These are phyloP conservation scores for Porcisia deanei DNA, from an alignment of 208 protist species.

Conservation along the genomic window DNA sequence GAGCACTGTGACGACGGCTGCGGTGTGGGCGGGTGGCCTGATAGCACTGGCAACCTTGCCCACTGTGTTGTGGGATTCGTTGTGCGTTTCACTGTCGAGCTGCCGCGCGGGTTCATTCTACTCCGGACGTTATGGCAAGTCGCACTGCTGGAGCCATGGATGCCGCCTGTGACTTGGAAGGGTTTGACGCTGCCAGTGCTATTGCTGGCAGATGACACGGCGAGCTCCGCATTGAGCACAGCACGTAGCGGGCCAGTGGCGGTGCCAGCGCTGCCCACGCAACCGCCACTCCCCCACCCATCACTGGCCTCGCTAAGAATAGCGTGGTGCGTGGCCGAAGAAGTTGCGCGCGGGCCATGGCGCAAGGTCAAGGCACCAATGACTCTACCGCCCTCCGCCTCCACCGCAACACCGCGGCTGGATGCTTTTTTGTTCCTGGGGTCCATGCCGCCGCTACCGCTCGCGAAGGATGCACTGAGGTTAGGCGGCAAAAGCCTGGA, in stretches of 20 bases:
- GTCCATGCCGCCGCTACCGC: not conserved
- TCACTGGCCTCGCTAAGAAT: not conserved
- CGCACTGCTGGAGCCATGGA: not conserved
- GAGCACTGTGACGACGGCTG: not conserved
- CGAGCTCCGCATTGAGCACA: not conserved
- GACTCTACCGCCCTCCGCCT: not conserved
- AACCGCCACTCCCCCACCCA: not conserved
- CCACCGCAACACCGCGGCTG: not conserved
- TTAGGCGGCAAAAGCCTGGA: not conserved
- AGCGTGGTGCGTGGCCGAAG: not conserved
- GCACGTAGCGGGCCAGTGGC: not conserved
- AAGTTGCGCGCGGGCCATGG: constrained; percentile 9
- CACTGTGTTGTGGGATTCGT: constrained; percentile 6
- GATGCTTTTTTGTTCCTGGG: not conserved
- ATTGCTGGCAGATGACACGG: not conserved
- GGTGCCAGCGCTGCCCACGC: not conserved
- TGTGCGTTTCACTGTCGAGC: constrained; percentile 4
- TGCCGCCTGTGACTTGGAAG: not conserved
- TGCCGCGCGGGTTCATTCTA: not conserved
- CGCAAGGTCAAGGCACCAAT: constrained; percentile 3
- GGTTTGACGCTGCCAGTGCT: not conserved
- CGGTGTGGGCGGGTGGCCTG: not conserved
- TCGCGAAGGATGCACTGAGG: not conserved
- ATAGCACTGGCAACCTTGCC: constrained; percentile 10
- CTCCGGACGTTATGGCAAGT: not conserved